A percentile compares a stretch with the other conserved stretches of the same genome.
These are phyloP conservation scores for Gossypium stocksii DNA, from an alignment of 345 rosid genomes.

Conservation along the genomic window DNA sequence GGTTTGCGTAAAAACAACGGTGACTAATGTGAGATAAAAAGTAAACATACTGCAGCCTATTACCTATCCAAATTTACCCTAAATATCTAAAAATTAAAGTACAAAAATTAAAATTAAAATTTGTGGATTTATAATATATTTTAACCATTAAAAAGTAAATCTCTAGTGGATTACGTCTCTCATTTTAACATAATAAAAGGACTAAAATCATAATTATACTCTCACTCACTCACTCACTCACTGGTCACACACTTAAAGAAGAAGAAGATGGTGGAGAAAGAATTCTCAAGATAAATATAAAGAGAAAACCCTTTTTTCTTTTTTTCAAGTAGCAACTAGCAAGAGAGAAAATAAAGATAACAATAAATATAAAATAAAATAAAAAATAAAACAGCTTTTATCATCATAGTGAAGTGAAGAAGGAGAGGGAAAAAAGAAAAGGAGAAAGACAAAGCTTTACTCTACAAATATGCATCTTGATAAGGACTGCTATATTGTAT, in stretches of 20 bases:
- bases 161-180: too few species aligned
- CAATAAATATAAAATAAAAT: too few species aligned
- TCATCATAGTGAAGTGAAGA: background rate
- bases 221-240: background rate
- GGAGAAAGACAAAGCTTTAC: constrained; percentile 10
- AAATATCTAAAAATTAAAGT: too few species aligned
- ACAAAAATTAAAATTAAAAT: too few species aligned
- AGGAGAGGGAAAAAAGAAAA: background rate
- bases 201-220: too few species aligned
- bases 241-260: background rate
- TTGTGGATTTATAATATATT: too few species aligned
- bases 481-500: constrained; percentile 10
- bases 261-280: background rate
- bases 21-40: too few species aligned
- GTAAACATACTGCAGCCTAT: fast-evolving
- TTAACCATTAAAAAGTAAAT: too few species aligned
- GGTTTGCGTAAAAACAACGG: fast-evolving
- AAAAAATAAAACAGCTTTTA: background rate
- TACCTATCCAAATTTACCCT: too few species aligned
- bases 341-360: background rate
- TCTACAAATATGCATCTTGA: constrained; percentile 19
- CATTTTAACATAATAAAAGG: too few species aligned
- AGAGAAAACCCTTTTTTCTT: background rate
- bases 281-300: background rate
- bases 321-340: constrained; percentile 2